A percentile compares a stretch with the other conserved stretches of the same genome.
These are phyloP conservation scores for Alternaria hordeiaustralica DNA, from an alignment of 2,329 filamentous ascomycete species.

Conservation along the genomic window DNA sequence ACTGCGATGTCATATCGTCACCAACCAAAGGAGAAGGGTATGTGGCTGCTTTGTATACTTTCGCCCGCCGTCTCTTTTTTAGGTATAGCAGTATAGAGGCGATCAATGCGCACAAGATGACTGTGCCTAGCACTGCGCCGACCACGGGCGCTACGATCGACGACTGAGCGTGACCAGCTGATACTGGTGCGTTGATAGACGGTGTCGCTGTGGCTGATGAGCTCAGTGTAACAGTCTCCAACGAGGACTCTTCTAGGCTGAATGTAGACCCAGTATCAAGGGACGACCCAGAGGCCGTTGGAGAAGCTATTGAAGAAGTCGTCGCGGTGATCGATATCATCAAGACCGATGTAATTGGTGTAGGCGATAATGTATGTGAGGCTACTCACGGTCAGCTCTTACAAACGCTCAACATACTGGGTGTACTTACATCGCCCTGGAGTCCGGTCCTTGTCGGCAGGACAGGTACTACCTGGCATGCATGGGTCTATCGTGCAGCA, in stretches of 20 bases:
- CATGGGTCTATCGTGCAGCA: constrained; percentile 38
- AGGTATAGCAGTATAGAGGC: constrained; percentile 18
- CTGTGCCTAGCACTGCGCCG: constrained; percentile 30
- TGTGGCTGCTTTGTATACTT: constrained; percentile 27
- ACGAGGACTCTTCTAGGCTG: background rate
- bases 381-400: background rate
- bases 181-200: background rate
- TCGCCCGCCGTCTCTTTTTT: constrained; percentile 18
- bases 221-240: constrained; percentile 3
- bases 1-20: constrained; percentile 33
- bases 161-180: background rate
- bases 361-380: background rate
- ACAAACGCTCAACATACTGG: background rate
- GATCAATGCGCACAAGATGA: constrained; percentile 15
- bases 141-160: constrained; percentile 26
- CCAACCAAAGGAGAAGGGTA: constrained; percentile 31
- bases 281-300: background rate
- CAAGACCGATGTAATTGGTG: background rate
- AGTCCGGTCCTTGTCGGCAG: constrained; percentile 24
- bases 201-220: background rate
- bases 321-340: background rate
- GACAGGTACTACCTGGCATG: constrained; percentile 24
- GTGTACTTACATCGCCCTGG: constrained; percentile 24
- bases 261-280: background rate
- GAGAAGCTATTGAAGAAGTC: background rate